Evolutionary conservation across 1,284 basidiomycete species (phyloP).

Genomic region (Agroathelia rolfsii): DNA sequence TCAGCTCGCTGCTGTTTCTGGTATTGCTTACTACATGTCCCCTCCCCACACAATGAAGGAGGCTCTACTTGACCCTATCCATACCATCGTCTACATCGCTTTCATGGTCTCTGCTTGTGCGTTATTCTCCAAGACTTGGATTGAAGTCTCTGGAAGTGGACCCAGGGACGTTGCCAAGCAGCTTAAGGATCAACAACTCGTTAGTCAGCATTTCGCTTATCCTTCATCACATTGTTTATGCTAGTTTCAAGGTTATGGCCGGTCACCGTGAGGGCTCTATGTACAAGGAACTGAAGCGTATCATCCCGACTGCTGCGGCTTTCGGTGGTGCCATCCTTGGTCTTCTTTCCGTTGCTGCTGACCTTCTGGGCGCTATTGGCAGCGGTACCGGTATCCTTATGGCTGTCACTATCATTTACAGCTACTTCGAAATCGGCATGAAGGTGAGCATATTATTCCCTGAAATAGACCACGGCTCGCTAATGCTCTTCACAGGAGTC

Average conservation of each 20-base stretch:
- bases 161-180: constrained; percentile 96
- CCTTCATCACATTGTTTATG: constrained; percentile 11
- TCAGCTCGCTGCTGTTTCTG: constrained; percentile 87
- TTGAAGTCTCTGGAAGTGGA: constrained; percentile 93
- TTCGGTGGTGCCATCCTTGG: constrained; percentile 96
- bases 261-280: constrained; percentile 95
- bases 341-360: constrained; percentile 88
- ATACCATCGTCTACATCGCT: constrained; percentile 84
- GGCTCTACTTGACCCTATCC: constrained; percentile 86
- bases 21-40: constrained; percentile 96
- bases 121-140: constrained; percentile 99
- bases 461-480: no score
- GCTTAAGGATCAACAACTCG: constrained; percentile 98
- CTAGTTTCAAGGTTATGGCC: constrained; percentile 76
- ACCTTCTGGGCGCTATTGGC: constrained; percentile 92
- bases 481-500: no score
- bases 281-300: constrained; percentile 98
- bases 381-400: constrained; percentile 96
- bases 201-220: constrained; percentile 35
- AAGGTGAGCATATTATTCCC: no score
- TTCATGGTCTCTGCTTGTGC: constrained; percentile 95
- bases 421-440: no score
- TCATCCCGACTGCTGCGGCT: constrained; percentile 95
- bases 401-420: constrained; percentile 97
- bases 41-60: constrained; percentile 87